A percentile compares a stretch with the other conserved stretches of the same genome.
phyloP scores from a whole-genome alignment of 768 basidiomycete genomes.

The Termitomyces sp. region DNA sequence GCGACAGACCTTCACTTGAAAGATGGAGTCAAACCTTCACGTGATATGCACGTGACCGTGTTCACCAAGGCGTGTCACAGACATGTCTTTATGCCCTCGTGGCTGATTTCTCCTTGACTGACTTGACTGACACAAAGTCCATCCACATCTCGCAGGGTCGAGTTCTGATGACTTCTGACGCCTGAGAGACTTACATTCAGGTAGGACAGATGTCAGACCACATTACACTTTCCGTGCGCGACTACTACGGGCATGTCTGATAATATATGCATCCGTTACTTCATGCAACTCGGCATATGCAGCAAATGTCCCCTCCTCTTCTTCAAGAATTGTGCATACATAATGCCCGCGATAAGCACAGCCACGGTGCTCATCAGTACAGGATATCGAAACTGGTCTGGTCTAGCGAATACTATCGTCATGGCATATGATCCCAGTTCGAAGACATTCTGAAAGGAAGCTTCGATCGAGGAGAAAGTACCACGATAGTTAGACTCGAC shows the following conservation, averaged over 20 bases:
- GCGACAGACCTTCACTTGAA: background rate
- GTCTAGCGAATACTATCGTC: conserved; percentile 19
- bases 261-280: background rate
- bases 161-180: background rate
- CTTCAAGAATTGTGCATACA: conserved; percentile 18
- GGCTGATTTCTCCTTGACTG: no score
- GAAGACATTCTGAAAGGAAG: conserved; percentile 21
- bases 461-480: conserved; percentile 21
- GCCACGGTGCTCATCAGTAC: conserved; percentile 16
- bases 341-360: conserved; percentile 10
- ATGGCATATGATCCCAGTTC: conserved; percentile 19
- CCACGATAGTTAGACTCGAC: conserved; percentile 17
- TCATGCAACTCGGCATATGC: conserved; percentile 11
- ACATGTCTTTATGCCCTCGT: no score
- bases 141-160: background rate
- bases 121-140: no score
- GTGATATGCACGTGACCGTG: background rate
- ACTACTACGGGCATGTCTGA: background rate
- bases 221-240: background rate
- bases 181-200: background rate
- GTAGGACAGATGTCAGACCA: background rate
- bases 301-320: conserved; percentile 19
- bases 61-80: no score
- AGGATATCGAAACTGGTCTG: conserved; percentile 22
- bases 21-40: background rate